These are phyloP conservation scores for Penicillium verrucosum DNA, from an alignment of 2,329 filamentous ascomycete species.

Conservation along the genomic window DNA sequence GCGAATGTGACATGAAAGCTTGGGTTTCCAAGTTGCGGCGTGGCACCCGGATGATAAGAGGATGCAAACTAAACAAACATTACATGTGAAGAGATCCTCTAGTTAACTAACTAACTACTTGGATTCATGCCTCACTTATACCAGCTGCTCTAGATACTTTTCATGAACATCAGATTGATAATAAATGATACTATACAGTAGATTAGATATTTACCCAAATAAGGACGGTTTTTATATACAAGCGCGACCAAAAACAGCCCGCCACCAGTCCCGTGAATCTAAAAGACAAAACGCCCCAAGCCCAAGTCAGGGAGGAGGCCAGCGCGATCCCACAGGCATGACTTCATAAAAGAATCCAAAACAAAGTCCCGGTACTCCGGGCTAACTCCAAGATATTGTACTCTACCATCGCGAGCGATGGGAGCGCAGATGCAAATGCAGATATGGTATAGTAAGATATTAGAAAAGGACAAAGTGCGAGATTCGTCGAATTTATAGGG, in stretches of 20 bases:
- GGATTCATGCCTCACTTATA: neutral
- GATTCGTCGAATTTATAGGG: slow-evolving; percentile 6
- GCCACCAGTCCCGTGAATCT: slow-evolving; percentile 5
- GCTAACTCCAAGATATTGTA: slow-evolving; percentile 16
- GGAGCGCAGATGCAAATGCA: slow-evolving; percentile 22
- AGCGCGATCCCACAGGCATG: slow-evolving; percentile 14
- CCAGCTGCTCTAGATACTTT: neutral
- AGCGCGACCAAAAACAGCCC: slow-evolving; percentile 6
- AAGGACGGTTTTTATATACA: slow-evolving; percentile 18
- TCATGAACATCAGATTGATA: neutral
- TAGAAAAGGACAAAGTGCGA: slow-evolving; percentile 1
- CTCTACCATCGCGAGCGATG: slow-evolving; percentile 10
- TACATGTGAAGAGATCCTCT: neutral
- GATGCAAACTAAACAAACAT: slow-evolving; percentile 24
- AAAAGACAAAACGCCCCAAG: slow-evolving; percentile 1
- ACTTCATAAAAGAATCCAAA: slow-evolving; percentile 8
- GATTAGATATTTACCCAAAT: slow-evolving; percentile 16
- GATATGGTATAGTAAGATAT: slow-evolving; percentile 20
- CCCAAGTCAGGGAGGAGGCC: slow-evolving; percentile 1
- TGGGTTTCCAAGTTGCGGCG: neutral
- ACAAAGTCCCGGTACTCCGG: slow-evolving; percentile 4
- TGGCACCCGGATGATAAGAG: slow-evolving; percentile 9
- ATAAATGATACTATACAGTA: slow-evolving; percentile 16
- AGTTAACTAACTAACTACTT: too few species aligned
- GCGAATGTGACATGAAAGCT: neutral